Conservation (phyloP, 805 yeast species). For the Cyberlindnera euphorbiae region DNA sequence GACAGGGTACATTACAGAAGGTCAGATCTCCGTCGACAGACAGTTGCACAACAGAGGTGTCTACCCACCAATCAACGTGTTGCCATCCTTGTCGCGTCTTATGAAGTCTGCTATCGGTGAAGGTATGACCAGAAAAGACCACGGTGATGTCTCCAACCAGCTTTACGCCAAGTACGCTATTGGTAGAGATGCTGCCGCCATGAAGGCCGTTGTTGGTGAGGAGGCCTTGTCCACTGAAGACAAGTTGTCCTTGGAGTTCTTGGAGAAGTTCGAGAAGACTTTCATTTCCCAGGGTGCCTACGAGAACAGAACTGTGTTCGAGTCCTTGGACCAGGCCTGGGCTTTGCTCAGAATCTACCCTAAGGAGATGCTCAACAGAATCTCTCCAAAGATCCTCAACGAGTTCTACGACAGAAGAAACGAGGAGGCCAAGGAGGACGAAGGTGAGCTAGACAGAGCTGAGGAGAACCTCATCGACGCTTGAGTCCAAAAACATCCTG, state of each 20-base stretch:
- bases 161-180: constrained; percentile 98
- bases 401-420: constrained; percentile 93
- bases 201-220: constrained; percentile 99
- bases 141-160: constrained; percentile 98
- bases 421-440: constrained; percentile 51
- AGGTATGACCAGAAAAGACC: constrained; percentile 99
- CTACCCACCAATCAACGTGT: constrained; percentile 97
- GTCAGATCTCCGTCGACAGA: constrained; percentile 97
- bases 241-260: constrained; percentile 92
- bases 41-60: constrained; percentile 94
- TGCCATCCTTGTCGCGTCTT: constrained; percentile 95
- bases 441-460: constrained; percentile 31
- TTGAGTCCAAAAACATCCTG: constrained; percentile 10
- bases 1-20: constrained; percentile 99
- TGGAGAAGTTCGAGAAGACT: constrained; percentile 95
- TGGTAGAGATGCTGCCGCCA: constrained; percentile 99
- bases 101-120: constrained; percentile 99
- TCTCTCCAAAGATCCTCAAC: constrained; percentile 91
- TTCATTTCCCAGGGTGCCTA: constrained; percentile 96
- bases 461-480: constrained; percentile 35
- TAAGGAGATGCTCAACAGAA: constrained; percentile 97
- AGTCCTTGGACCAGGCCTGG: constrained; percentile 98
- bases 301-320: constrained; percentile 91
- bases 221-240: constrained; percentile 98
- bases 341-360: constrained; percentile 96